These are phyloP conservation scores for Isoetes engelmannii DNA, from an alignment of 83 land plant species.

Conservation along the genomic window DNA sequence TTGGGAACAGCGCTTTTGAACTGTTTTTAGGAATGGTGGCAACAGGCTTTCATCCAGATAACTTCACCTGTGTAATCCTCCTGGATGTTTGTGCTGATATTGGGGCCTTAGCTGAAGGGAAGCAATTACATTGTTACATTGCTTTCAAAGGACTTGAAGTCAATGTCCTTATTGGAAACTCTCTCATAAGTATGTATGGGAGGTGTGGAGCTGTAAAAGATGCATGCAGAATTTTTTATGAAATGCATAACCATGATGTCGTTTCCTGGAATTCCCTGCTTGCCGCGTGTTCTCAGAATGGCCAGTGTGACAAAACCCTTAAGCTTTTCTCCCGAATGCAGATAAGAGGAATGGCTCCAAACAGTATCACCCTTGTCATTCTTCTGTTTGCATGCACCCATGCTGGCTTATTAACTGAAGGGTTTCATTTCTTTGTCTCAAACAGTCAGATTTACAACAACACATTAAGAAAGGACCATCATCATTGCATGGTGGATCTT, in stretches of 20 bases:
- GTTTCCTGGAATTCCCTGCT: constrained; percentile 33
- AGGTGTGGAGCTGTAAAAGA: constrained; percentile 14
- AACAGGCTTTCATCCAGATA: background rate
- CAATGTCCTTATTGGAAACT: constrained; percentile 17
- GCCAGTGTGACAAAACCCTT: constrained; percentile 15
- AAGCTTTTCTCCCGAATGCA: no score
- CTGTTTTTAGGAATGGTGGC: background rate
- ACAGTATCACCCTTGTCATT: no score
- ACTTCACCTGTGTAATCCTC: constrained; percentile 12
- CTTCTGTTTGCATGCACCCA: no score
- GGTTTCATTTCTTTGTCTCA: no score
- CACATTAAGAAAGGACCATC: no score
- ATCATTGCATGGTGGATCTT: no score
- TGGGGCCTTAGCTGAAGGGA: constrained; percentile 16
- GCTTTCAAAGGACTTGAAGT: constrained; percentile 5
- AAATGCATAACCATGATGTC: constrained; percentile 17
- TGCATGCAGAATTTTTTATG: constrained; percentile 13
- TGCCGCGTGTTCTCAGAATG: constrained; percentile 17
- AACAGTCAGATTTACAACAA: no score
- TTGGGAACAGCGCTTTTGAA: constrained; percentile 11
- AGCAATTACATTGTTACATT: constrained; percentile 3
- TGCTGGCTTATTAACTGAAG: no score
- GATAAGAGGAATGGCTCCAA: no score
- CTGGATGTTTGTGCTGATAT: constrained; percentile 6
- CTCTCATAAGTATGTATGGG: constrained; percentile 17